Evolutionary conservation across 257 asterid species (phyloP), one percentile per base, ranked within the genome.

Genomic region (Salvia splendens): DNA sequence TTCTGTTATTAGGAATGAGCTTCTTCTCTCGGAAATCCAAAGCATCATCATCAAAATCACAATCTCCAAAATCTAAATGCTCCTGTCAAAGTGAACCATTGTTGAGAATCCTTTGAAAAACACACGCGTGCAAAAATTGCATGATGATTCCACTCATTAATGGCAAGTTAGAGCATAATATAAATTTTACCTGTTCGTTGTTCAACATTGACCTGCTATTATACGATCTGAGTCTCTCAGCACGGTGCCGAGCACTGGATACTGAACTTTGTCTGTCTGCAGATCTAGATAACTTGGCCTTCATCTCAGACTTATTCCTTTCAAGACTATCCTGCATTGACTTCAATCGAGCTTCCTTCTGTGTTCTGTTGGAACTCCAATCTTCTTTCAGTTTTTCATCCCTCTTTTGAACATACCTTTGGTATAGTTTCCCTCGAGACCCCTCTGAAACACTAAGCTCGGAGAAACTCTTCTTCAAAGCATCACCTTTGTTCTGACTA

Each of bases 261-360:
- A 71, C 65, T 50, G 87, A 69, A 70, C 73, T 82, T 56, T 67
- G 82, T 49, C 77, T 67, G 70, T 81, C 86, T 14, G 77, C 83
- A 67, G 89, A 85, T 67, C 83, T 87, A 9, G 87, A 80, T 60
- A 94, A 62, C 78, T 85, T 91, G 46, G 77, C 74, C 82, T 88
- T 84, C 96, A 94, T 91, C 77, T 94, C 95, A 51, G 95, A 85
- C 66, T 77, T 82, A 81, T 81, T 94, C 71, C 78, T 76, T 79
- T 91, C 97, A 57, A 91, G 83, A 80, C 84, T 87, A 79, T 91
- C 98, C 73, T 84, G 95, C 99, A 94, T 79, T 48, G 84, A 82
- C 83, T 81, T 94, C 81, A 91, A 66, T 75, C 78, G 84, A 53
- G 98, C 95, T 82, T 94, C 98, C 75, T 94, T 94, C 78, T 87